phyloP scores from a whole-genome alignment of 169 alveolate species.

The Babesia sp. region DNA sequence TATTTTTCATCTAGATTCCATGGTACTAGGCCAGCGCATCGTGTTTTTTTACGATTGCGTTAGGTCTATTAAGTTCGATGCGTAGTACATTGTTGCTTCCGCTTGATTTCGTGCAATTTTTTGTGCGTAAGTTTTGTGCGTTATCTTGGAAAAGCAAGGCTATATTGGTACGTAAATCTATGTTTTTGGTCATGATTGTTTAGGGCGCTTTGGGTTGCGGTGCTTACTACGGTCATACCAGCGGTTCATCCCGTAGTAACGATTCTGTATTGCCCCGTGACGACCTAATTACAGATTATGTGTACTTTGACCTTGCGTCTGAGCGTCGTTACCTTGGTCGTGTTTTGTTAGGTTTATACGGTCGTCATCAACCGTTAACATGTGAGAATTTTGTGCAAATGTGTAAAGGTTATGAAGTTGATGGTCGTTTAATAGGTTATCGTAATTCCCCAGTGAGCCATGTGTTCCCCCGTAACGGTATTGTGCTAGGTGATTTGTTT shows the following conservation, averaged over 20 bases:
- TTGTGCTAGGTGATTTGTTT: constrained; percentile 72
- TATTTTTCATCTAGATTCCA: constrained; percentile 27
- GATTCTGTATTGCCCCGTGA: constrained; percentile 2
- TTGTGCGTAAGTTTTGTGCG: constrained; percentile 21
- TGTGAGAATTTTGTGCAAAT: constrained; percentile 74
- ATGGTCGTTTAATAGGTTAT: constrained; percentile 70
- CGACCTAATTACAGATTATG: constrained; percentile 74
- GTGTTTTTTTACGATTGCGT: neutral
- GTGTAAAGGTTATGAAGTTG: constrained; percentile 70
- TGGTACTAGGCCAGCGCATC: neutral
- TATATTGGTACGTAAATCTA: constrained; percentile 5
- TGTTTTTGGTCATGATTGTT: neutral
- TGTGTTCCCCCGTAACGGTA: constrained; percentile 68
- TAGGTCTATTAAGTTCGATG: neutral
- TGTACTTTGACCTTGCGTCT: constrained; percentile 72
- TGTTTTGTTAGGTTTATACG: constrained; percentile 74
- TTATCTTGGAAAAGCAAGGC: constrained; percentile 3
- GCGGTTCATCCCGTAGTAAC: neutral
- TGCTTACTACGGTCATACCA: constrained; percentile 6
- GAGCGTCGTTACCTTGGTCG: constrained; percentile 75
- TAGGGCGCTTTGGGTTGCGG: constrained; percentile 22
- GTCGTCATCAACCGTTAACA: constrained; percentile 74
- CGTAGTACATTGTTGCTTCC: constrained; percentile 34
- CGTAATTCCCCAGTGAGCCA: constrained; percentile 66
- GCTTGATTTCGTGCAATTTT: constrained; percentile 15